Evolutionary conservation across 2,329 filamentous ascomycete species (phyloP).

Genomic region (Coccinonectria pachysandricola): DNA sequence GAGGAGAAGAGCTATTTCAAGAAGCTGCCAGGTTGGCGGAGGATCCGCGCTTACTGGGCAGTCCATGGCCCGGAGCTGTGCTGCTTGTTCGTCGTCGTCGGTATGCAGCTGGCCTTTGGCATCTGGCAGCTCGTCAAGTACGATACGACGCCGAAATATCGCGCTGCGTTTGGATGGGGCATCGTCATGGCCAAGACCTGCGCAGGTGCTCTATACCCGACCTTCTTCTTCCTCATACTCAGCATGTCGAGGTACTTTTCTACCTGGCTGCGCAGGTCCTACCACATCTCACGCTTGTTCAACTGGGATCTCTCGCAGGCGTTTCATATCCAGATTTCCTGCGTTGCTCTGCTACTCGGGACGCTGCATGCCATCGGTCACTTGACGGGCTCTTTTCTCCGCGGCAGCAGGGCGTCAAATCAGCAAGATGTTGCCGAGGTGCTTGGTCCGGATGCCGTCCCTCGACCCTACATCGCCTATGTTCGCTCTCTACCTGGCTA

Average conservation of each 20-base stretch:
- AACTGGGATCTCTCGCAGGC: slow-evolving; percentile 46
- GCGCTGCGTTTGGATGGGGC: slow-evolving; percentile 44
- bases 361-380: slow-evolving; percentile 45
- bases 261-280: slow-evolving; percentile 40
- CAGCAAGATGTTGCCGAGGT: slow-evolving; percentile 33
- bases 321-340: slow-evolving; percentile 46
- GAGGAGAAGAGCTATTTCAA: slow-evolving; percentile 37
- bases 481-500: slow-evolving; percentile 38
- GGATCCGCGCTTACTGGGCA: slow-evolving; percentile 42
- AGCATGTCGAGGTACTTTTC: slow-evolving; percentile 49
- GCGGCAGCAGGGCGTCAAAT: slow-evolving; percentile 34
- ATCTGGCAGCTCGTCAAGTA: slow-evolving; percentile 48
- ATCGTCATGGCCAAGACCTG: slow-evolving; percentile 44
- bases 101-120: slow-evolving; percentile 39
- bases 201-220: slow-evolving; percentile 45
- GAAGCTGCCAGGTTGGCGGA: slow-evolving; percentile 33
- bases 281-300: slow-evolving; percentile 41
- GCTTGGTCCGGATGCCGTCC: slow-evolving; percentile 33
- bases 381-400: slow-evolving; percentile 40
- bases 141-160: slow-evolving; percentile 31
- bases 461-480: slow-evolving; percentile 35
- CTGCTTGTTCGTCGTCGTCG: slow-evolving; percentile 37
- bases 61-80: slow-evolving; percentile 42
- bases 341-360: slow-evolving; percentile 37
- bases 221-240: slow-evolving; percentile 47